A percentile compares a stretch with the other conserved stretches of the same genome.
phyloP scores from a whole-genome alignment of 164 flowering plant species.

The Umbellularia californica region DNA sequence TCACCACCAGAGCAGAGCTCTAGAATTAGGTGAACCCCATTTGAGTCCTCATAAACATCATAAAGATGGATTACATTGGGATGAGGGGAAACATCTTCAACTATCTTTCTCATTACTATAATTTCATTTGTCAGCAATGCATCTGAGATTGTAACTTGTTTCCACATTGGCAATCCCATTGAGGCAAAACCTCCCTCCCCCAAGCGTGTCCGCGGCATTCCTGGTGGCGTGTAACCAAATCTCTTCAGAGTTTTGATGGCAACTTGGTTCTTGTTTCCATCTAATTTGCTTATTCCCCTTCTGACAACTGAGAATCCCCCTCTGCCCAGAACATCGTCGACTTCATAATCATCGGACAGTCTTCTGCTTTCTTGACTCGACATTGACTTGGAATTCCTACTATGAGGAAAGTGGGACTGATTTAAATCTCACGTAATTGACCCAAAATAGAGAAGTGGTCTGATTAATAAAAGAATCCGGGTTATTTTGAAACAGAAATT shows the following conservation, averaged over 20 bases:
- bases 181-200: conserved; percentile 18
- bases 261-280: conserved; percentile 26
- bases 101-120: conserved; percentile 62
- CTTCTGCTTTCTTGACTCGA: conserved; percentile 50
- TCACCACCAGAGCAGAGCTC: conserved; percentile 83
- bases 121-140: conserved; percentile 73
- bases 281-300: conserved; percentile 36
- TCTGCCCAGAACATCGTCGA: conserved; percentile 45
- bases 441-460: neutral
- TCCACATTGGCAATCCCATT: conserved; percentile 25
- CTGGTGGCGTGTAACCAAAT: conserved; percentile 18
- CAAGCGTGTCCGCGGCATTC: conserved; percentile 10
- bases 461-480: neutral
- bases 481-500: neutral
- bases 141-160: conserved; percentile 50
- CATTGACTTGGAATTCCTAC: neutral
- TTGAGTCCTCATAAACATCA: conserved; percentile 60
- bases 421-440: neutral
- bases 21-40: conserved; percentile 58
- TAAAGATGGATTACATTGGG: conserved; percentile 61
- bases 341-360: conserved; percentile 52
- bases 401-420: neutral
- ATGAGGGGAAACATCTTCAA: conserved; percentile 68
- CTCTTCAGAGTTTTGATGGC: conserved; percentile 73
- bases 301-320: conserved; percentile 79